Conservation (phyloP, 2,329 filamentous ascomycete genomes). For the Aaosphaeria arxii region DNA sequence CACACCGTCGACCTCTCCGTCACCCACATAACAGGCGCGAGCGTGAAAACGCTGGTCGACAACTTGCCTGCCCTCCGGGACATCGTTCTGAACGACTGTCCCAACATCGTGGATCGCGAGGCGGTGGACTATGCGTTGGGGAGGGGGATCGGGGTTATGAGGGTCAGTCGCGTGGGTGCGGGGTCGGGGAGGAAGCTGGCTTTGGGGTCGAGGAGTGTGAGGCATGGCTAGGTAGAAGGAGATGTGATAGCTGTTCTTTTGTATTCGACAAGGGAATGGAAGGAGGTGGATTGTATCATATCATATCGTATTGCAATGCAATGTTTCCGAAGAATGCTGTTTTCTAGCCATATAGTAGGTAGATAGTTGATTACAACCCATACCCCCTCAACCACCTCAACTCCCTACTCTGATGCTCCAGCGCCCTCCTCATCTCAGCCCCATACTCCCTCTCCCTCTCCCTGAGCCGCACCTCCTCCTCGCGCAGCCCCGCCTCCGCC, state of each 20-base stretch:
- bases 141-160: slow-evolving; percentile 25
- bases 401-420: slow-evolving; percentile 77
- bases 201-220: no score
- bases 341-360: no score
- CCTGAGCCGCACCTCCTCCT: slow-evolving; percentile 31
- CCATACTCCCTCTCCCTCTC: slow-evolving; percentile 61
- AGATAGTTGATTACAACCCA: slow-evolving; percentile 42
- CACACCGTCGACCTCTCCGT: slow-evolving; percentile 31
- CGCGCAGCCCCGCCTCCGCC: slow-evolving; percentile 19
- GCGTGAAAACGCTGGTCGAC: slow-evolving; percentile 38
- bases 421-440: slow-evolving; percentile 69
- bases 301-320: no score
- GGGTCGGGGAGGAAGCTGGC: no score
- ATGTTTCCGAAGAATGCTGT: no score
- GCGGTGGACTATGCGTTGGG: slow-evolving; percentile 40
- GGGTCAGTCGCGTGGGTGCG: no score
- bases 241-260: no score
- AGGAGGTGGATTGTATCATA: no score
- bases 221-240: no score
- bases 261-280: no score
- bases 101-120: slow-evolving; percentile 33
- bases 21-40: slow-evolving; percentile 40
- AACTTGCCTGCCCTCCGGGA: slow-evolving; percentile 15
- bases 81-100: slow-evolving; percentile 22
- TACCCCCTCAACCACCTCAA: slow-evolving; percentile 70